Percentiles rank a stretch among this genome's conserved stretches.
phyloP scores from a whole-genome alignment of 202 grass and related monocot genomes.

The Panicum virgatum region DNA sequence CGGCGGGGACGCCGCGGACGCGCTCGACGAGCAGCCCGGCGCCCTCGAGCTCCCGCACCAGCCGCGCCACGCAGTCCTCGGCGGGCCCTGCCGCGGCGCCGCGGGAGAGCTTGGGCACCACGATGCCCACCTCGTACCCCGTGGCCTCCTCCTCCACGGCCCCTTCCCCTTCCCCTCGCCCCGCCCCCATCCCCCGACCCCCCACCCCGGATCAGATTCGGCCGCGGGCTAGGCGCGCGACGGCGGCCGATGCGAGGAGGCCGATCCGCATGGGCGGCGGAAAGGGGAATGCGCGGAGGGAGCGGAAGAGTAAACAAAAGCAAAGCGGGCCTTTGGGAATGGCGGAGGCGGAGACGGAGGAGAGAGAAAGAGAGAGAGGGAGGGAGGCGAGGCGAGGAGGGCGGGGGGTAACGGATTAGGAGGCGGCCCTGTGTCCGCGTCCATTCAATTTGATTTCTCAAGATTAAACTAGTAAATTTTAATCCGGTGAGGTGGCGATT shows the following conservation, averaged over 20 bases:
- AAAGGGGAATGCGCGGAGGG: neutral
- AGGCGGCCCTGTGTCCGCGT: neutral
- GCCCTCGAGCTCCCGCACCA: constrained; percentile 62
- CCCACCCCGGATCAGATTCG: constrained; percentile 18
- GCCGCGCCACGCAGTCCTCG: constrained; percentile 64
- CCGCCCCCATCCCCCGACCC: neutral
- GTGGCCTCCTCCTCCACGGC: constrained; percentile 45
- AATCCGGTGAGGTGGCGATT: neutral
- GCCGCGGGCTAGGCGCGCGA: neutral
- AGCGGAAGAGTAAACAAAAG: constrained; percentile 13
- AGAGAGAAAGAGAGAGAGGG: neutral
- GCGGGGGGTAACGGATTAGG: constrained; percentile 42
- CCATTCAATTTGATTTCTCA: constrained; percentile 26
- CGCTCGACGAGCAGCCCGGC: constrained; percentile 77
- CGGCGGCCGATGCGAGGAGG: constrained; percentile 23
- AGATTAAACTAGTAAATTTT: neutral
- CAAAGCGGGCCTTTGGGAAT: constrained; percentile 31
- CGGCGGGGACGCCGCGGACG: constrained; percentile 73
- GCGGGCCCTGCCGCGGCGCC: neutral
- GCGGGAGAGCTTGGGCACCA: constrained; percentile 73
- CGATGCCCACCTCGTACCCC: constrained; percentile 76
- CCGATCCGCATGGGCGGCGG: constrained; percentile 47
- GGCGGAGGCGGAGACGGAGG: constrained; percentile 40
- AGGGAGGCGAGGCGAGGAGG: neutral
- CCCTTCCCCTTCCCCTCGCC: neutral